Base-by-base conservation (phyloP, 768 basidiomycete genomes). In the Pholiota conissans region DNA sequence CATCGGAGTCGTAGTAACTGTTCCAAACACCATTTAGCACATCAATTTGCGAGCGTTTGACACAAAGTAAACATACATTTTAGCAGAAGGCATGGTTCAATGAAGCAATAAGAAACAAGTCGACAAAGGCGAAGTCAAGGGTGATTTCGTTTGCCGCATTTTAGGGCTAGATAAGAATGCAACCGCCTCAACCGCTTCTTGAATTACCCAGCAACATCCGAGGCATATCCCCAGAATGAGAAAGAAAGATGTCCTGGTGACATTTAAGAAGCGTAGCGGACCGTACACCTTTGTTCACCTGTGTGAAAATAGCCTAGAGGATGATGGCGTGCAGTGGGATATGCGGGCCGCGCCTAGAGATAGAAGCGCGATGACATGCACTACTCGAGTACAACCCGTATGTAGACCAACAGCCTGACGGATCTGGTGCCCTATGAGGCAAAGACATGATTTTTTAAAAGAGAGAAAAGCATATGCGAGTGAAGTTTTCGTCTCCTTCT, bases 1-100 rank as follows among this genome's bases (percentile, higher is more conserved):
- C 84, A 62, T 87, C 84, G 16, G 78, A 67, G 65, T 87, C 85
- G 68, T 87, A 82, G 65, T 85, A 85, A 55, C 82, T 84, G 27
- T 6, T 30, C 11, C 27, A 60, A n/a, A 9, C 18, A n/a, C 18
- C 6, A 52, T 32, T 42, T 13, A 51, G 52, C 45, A 8, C 11
- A 26, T n/a, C n/a, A 18, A 20, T 27, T 40, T 49, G 6, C 27
- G n/a, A 27, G 16, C 9, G 26, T 14, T 9, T 20, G 16, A 45
- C 26, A 28, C 29, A 48, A 14, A 39, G 2, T 35, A 29, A 16
- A 67, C 79, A 68, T 60, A 85, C 84, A 86, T 85, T 62, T 83
- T 85, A 13, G 84, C 82, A 50, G 78, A 74, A 48, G 68, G 66
- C 71, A 76, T 78, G 14, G 56, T 59, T 59, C 24, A 45, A 40